These are phyloP conservation scores for Neopestalotiopsis sp. DNA, from an alignment of 2,329 filamentous ascomycete species.

Conservation along the genomic window DNA sequence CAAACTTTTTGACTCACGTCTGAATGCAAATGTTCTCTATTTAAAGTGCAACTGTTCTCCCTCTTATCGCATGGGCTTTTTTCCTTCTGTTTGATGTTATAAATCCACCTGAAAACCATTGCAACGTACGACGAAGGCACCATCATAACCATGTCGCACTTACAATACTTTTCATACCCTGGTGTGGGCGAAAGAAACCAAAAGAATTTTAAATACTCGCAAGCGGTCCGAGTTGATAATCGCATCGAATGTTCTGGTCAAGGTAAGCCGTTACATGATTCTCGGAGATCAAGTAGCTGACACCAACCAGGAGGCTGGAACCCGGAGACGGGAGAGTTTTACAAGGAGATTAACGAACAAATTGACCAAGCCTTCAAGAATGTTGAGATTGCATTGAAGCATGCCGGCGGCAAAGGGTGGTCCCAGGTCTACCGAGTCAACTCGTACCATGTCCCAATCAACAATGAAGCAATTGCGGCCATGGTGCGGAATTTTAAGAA, in stretches of 20 bases:
- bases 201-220: slow-evolving; percentile 45
- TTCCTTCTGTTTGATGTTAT: no score
- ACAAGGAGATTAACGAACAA: slow-evolving; percentile 46
- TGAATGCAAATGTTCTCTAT: no score
- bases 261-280: slow-evolving; percentile 33
- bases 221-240: slow-evolving; percentile 53
- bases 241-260: slow-evolving; percentile 52
- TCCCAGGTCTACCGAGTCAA: slow-evolving; percentile 56
- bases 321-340: slow-evolving; percentile 30
- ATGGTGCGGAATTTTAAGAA: slow-evolving; percentile 53
- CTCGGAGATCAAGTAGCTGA: neutral
- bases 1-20: no score
- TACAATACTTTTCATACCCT: slow-evolving; percentile 39
- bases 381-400: slow-evolving; percentile 53
- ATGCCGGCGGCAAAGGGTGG: slow-evolving; percentile 61
- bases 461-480: slow-evolving; percentile 42
- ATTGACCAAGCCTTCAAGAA: slow-evolving; percentile 61
- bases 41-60: no score
- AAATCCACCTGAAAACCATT: no score
- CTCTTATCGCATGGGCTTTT: no score
- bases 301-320: slow-evolving; percentile 35
- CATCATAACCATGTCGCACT: no score
- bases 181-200: slow-evolving; percentile 31
- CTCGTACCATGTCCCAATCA: slow-evolving; percentile 48
- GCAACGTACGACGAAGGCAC: no score